A percentile compares a stretch with the other conserved stretches of the same genome.
These are phyloP conservation scores for Aegilops sharonensis DNA, from an alignment of 176 grass and related monocot genomes.

Conservation along the genomic window DNA sequence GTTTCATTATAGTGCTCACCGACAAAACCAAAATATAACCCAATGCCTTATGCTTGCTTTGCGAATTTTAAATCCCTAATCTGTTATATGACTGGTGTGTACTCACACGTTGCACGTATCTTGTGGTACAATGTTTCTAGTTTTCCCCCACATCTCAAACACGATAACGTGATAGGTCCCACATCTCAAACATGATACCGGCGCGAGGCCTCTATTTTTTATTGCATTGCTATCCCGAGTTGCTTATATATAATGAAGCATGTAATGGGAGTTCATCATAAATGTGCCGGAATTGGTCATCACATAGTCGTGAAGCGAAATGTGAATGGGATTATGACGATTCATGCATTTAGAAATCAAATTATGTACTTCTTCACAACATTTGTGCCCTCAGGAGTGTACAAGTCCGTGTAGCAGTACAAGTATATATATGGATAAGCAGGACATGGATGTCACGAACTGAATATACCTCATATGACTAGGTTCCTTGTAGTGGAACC, in stretches of 20 bases:
- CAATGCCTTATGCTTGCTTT: too few species aligned
- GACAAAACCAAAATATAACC: too few species aligned
- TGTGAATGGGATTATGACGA: slow-evolving; percentile 23
- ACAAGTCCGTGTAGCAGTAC: too few species aligned
- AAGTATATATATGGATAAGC: too few species aligned
- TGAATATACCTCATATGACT: too few species aligned
- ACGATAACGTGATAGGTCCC: not conserved
- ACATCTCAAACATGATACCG: not conserved
- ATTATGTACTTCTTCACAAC: not conserved
- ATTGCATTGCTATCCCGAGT: not conserved
- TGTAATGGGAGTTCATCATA: not conserved
- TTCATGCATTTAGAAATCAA: not conserved
- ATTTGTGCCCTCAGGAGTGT: not conserved
- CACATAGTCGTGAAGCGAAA: not conserved
- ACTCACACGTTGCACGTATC: not conserved
- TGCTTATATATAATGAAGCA: not conserved
- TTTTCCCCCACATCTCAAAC: not conserved
- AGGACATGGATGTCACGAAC: too few species aligned
- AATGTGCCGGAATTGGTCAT: not conserved
- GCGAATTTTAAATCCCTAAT: too few species aligned
- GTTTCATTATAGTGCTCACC: too few species aligned
- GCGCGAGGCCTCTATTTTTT: not conserved
- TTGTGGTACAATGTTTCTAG: not conserved
- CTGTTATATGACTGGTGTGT: too few species aligned
- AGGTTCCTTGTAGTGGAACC: too few species aligned